Evolutionary conservation across 2,329 filamentous ascomycete species (phyloP).

Genomic region (Chrysoporthe austroafricana): DNA sequence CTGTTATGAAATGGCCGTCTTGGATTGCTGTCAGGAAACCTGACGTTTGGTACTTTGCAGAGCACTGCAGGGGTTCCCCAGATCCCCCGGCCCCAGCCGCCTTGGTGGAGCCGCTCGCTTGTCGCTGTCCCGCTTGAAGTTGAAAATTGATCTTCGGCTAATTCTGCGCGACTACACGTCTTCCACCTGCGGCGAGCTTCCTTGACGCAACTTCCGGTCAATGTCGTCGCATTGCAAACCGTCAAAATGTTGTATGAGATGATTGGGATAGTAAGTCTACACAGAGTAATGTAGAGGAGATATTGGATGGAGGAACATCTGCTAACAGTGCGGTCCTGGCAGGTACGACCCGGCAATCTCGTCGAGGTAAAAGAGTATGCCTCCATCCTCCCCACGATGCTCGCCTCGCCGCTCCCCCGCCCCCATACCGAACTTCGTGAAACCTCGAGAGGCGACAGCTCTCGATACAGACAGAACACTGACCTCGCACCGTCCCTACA

Average conservation of each 20-base stretch:
- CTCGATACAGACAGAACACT: neutral
- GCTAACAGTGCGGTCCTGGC: conserved; percentile 20
- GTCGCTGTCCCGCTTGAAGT: conserved; percentile 3
- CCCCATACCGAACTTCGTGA: neutral
- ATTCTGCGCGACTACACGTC: conserved; percentile 8
- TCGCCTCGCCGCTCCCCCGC: conserved; percentile 27
- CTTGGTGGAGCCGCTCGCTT: conserved; percentile 8
- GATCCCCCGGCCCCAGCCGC: neutral
- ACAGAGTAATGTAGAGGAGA: neutral
- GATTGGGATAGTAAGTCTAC: conserved; percentile 80
- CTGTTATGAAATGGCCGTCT: too few species aligned
- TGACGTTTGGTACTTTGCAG: neutral
- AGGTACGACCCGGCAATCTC: conserved; percentile 92
- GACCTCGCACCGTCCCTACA: conserved; percentile 41
- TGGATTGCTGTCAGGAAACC: too few species aligned
- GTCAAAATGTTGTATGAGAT: conserved; percentile 91
- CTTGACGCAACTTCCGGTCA: conserved; percentile 1
- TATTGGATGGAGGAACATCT: neutral
- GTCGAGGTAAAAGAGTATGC: conserved; percentile 92
- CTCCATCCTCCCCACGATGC: neutral
- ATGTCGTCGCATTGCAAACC: conserved; percentile 24
- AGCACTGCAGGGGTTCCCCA: conserved; percentile 1
- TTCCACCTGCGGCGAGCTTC: neutral
- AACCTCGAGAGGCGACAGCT: neutral
- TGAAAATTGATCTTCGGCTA: conserved; percentile 23